Conservation (phyloP, 352 stramenopile genomes). For the Thalassiosira exigua region DNA sequence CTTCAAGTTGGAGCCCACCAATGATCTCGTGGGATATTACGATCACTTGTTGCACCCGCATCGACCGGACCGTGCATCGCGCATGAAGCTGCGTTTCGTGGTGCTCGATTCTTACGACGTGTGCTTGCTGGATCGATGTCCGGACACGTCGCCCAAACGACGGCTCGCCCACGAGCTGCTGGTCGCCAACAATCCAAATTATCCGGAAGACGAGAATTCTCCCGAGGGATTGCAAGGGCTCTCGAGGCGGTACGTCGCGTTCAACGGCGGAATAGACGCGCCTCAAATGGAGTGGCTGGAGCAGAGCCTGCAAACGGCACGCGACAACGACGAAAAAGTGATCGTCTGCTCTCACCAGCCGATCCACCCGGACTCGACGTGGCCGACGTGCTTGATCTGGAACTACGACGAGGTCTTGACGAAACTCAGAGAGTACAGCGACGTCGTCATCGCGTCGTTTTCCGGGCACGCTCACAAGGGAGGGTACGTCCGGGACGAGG, state of each 20-base stretch:
- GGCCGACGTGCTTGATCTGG: conserved; percentile 73
- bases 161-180: conserved; percentile 66
- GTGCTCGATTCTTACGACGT: conserved; percentile 81
- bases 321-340: conserved; percentile 59
- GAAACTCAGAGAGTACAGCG: conserved; percentile 63
- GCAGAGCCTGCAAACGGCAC: conserved; percentile 53
- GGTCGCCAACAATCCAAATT: conserved; percentile 76
- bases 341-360: conserved; percentile 79
- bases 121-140: conserved; percentile 64
- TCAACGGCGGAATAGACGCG: conserved; percentile 75
- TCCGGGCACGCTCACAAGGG: conserved; percentile 79
- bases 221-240: conserved; percentile 68
- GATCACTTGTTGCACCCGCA: conserved; percentile 37
- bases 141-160: conserved; percentile 58
- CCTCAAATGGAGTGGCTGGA: conserved; percentile 76
- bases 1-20: conserved; percentile 64
- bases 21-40: conserved; percentile 78
- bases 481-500: conserved; percentile 71
- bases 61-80: neutral
- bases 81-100: conserved; percentile 64
- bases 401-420: conserved; percentile 79
- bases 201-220: conserved; percentile 72
- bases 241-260: conserved; percentile 75
- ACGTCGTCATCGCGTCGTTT: conserved; percentile 75
- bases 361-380: conserved; percentile 68